Percentiles rank a stretch among this genome's conserved stretches.
phyloP scores from a whole-genome alignment of 805 yeast genomes.

The Maudiozyma serrabonitensis region DNA sequence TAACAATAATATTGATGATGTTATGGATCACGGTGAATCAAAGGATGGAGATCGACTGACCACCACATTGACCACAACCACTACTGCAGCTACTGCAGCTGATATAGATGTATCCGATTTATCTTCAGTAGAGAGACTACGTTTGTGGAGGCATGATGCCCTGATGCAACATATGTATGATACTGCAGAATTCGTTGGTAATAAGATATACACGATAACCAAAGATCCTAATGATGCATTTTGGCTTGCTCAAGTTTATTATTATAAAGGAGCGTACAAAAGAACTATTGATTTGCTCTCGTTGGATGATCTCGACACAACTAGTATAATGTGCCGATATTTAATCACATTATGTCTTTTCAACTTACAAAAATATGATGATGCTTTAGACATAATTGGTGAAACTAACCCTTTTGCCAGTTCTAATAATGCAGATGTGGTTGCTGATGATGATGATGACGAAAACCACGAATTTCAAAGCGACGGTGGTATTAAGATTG shows the following conservation, averaged over 20 bases:
- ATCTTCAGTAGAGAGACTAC: conserved; percentile 73
- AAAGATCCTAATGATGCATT: conserved; percentile 88
- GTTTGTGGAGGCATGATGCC: conserved; percentile 93
- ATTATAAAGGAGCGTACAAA: conserved; percentile 61
- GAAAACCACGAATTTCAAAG: conserved; percentile 7
- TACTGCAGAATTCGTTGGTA: conserved; percentile 87
- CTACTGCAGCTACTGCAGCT: conserved; percentile 11
- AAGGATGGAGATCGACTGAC: not conserved
- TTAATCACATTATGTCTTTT: conserved; percentile 66
- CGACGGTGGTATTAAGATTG: conserved; percentile 81
- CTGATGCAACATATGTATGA: conserved; percentile 81
- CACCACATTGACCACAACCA: conserved; percentile 13
- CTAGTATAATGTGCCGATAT: conserved; percentile 68
- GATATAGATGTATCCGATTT: conserved; percentile 22
- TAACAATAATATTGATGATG: not conserved
- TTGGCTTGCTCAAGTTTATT: conserved; percentile 90
- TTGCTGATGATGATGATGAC: not conserved
- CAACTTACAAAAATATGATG: conserved; percentile 72
- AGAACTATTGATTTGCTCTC: conserved; percentile 67
- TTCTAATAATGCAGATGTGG: not conserved
- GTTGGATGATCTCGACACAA: conserved; percentile 41
- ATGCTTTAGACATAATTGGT: conserved; percentile 78
- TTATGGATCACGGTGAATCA: not conserved
- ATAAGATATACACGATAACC: conserved; percentile 76
- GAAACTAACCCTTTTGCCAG: conserved; percentile 65